phyloP scores from a whole-genome alignment of 1,284 basidiomycete species.

The Pseudozyma tsukubaensis region DNA sequence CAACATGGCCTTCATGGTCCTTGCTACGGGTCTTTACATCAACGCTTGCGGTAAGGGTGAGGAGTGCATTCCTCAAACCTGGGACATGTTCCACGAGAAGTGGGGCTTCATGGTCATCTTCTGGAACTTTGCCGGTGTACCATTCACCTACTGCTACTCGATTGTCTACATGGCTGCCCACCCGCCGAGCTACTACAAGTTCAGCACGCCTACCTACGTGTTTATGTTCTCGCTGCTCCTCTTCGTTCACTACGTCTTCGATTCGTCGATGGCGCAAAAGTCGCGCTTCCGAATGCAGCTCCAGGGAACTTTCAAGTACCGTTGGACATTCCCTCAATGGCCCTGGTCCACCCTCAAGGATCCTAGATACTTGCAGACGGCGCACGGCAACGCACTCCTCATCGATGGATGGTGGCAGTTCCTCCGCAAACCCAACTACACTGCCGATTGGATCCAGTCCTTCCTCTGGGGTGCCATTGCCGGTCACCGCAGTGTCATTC shows the following conservation, averaged over 20 bases:
- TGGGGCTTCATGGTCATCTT: conserved; percentile 70
- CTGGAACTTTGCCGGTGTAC: conserved; percentile 87
- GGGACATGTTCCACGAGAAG: conserved; percentile 73
- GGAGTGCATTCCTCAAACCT: conserved; percentile 98
- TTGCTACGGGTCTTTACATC: conserved; percentile 94
- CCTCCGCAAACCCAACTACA: conserved; percentile 70
- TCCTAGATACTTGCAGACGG: conserved; percentile 91
- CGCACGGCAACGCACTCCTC: conserved; percentile 89
- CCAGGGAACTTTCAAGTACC: conserved; percentile 82
- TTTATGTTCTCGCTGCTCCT: conserved; percentile 67
- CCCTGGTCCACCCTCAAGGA: conserved; percentile 87
- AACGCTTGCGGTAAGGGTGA: conserved; percentile 81
- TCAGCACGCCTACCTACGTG: conserved; percentile 81
- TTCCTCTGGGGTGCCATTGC: conserved; percentile 90
- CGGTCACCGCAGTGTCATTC: conserved; percentile 85
- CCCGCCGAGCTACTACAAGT: conserved; percentile 86
- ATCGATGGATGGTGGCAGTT: conserved; percentile 90
- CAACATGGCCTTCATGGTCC: conserved; percentile 96
- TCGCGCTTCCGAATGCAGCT: conserved; percentile 97
- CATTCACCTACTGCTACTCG: conserved; percentile 78
- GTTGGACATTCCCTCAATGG: conserved; percentile 87
- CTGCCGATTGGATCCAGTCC: conserved; percentile 78
- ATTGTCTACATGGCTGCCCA: conserved; percentile 98
- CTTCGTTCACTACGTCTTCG: conserved; percentile 73
- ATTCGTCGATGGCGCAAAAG: conserved; percentile 96